Base-by-base conservation (phyloP, 352 stramenopile species). In the Saprolegnia diclina region DNA sequence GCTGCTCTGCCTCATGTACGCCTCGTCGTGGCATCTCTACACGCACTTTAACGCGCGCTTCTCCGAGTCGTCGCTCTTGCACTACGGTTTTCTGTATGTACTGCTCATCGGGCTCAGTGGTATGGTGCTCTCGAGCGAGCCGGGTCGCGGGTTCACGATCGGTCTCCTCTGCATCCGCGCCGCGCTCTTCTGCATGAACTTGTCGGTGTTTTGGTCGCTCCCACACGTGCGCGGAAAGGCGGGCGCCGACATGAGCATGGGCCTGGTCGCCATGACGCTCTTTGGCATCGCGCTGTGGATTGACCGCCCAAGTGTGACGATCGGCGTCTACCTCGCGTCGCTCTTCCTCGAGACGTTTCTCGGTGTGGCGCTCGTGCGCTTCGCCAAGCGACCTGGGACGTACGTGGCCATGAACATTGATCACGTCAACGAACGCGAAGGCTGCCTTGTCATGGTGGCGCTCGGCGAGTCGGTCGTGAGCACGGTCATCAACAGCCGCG, bases 391-490 rank as follows among this genome's bases (percentile, higher is more conserved):
- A 35, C 42, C 42, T 22, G 22, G 13, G 6, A n/a, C 26, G 24
- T 11, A 26, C n/a, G 22, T 69, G 19, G 22, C 63, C 2, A 48
- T 61, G n/a, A 69, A 69, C 38, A 69, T 69, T 48, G 63, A 69
- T 22, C 63, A 69, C 48, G 32, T 61, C 13, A 10, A 56, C 24
- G 63, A 69, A 13, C 63, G 63, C n/a, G 18, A 46, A 21, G 63
- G 63, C 14, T 69, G 63, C 21, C 19, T 69, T 4, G 63, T 69
- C 29, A 57, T 69, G 45, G 63, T 69, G 5, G 63, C 37, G 1
- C 37, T 69, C 9, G 63, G 63, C 53, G 63, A 69, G 50, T 26
- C 63, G 16, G 44, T 69, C 19, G 42, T 69, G n/a, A 69, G 46
- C 14, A n/a, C 50, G 9, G 38, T 69, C 35, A 57, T 69, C 11